Evolutionary conservation across 2,329 filamentous ascomycete species (phyloP).

Genomic region (Trichoderma koningii): DNA sequence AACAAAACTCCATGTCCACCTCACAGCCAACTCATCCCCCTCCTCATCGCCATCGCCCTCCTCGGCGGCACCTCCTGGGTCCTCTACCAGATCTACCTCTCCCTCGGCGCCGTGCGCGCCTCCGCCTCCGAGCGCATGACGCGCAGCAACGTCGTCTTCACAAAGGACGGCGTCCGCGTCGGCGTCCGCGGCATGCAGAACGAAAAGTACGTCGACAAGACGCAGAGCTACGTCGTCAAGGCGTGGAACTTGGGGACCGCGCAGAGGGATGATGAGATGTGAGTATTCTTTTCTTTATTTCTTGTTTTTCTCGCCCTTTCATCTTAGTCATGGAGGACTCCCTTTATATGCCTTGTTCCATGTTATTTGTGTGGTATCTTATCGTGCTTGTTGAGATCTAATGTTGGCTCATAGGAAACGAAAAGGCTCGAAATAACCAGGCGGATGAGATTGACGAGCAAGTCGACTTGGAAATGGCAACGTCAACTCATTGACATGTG

Average conservation of each 20-base stretch:
- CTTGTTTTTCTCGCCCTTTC: background rate
- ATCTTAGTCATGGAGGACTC: too few relatives aligned
- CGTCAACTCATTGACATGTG: background rate
- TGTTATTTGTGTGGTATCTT: too few relatives aligned
- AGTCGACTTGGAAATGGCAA: background rate
- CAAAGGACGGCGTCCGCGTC: conserved; percentile 72
- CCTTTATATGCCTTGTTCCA: too few relatives aligned
- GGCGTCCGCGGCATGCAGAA: conserved; percentile 68
- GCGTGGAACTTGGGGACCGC: conserved; percentile 60
- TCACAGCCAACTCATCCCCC: conserved; percentile 65
- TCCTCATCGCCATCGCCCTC: conserved; percentile 67
- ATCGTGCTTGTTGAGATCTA: background rate
- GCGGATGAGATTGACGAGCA: background rate
- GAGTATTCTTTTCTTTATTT: conserved; percentile 9
- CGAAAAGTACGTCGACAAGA: conserved; percentile 73
- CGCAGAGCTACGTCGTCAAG: conserved; percentile 68
- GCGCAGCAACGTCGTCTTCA: conserved; percentile 73
- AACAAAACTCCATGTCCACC: background rate
- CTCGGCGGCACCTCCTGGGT: conserved; percentile 63
- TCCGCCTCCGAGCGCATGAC: conserved; percentile 70
- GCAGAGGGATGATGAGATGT: conserved; percentile 32
- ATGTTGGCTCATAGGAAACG: conserved; percentile 7
- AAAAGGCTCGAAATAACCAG: conserved; percentile 6
- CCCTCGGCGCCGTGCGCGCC: conserved; percentile 64
- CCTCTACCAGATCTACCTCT: conserved; percentile 72